phyloP scores from a whole-genome alignment of 192 early-diverging fungal species.

The Chytriomyces sp. region DNA sequence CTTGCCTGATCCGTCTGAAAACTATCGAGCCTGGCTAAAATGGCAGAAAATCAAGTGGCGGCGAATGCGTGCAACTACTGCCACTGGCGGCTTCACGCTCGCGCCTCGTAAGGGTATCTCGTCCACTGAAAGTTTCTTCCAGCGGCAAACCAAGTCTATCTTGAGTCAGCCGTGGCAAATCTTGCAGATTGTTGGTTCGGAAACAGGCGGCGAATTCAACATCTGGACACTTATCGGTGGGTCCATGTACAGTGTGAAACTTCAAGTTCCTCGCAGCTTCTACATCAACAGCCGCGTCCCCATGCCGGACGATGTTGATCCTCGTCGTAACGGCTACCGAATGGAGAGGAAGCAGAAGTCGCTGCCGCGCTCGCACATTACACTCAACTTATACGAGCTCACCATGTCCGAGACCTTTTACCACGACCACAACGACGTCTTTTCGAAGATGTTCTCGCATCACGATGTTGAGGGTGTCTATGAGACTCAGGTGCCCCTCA shows the following conservation, averaged over 20 bases:
- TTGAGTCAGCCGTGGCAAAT: constrained; percentile 77
- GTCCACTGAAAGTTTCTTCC: constrained; percentile 62
- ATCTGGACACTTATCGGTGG: constrained; percentile 80
- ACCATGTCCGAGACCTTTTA: constrained; percentile 81
- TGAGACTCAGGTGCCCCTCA: constrained; percentile 82
- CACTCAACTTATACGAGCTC: constrained; percentile 76
- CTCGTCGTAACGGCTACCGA: constrained; percentile 8
- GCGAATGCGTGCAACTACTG: constrained; percentile 46
- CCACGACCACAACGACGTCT: constrained; percentile 69
- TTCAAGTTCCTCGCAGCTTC: constrained; percentile 80
- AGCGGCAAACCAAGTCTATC: constrained; percentile 66
- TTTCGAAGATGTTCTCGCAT: constrained; percentile 81
- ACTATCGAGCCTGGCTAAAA: constrained; percentile 74
- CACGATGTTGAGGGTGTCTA: constrained; percentile 91
- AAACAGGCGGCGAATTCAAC: constrained; percentile 82
- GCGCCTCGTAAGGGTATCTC: neutral
- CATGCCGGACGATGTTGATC: constrained; percentile 42
- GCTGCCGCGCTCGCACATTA: constrained; percentile 76
- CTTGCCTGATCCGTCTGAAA: constrained; percentile 67
- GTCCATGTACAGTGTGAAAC: constrained; percentile 67
- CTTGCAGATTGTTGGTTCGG: constrained; percentile 81
- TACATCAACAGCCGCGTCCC: constrained; percentile 78
- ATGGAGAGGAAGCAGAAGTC: constrained; percentile 48
- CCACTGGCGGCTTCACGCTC: neutral
- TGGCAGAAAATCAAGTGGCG: constrained; percentile 77